Base-by-base conservation (phyloP, 176 grass and related monocot species). In the Bolboschoenus planiculmis region DNA sequence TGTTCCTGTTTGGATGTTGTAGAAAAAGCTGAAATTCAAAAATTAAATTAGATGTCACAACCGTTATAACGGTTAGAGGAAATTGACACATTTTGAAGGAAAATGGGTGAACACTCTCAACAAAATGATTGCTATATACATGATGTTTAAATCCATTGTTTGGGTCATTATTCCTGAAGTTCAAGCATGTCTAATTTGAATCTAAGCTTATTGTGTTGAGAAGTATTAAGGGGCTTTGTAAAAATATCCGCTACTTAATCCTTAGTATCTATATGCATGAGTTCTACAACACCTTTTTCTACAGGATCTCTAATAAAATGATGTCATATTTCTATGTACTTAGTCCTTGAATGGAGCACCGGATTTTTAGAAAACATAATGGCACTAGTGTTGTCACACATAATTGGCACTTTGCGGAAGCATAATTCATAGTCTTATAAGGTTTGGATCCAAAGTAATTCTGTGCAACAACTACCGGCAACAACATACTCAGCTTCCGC, bases 241-340 rank as follows among this genome's bases (percentile, higher is more conserved):
- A 80, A 80, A 14, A 80, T 80, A 13, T 60, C 78, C 26, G 21
- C 21, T 4, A 60, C 23, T 56, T 80, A 4, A 58, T 58, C 10
- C 1, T 14, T 26, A 0, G 47, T 31, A 47, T 56, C 78, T 4
- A 80, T 18, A 15, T 36, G 24, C 13, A 10, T 24, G 5, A 80
- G n/a, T 34, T 55, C 51, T 0, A 80, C n/a, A 30, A 59, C 78
- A 6, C 47, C 31, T 40, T 80, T 80, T 80, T 80, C 33, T 6
- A 80, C 15, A 60, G 58, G 48, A 80, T 80, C 78, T 4, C 3
- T 4, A 34, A 80, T 80, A 30, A 80, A 80, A 80, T 80, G 50
- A 56, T 56, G 78, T 4, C 78, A 4, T 10, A 80, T 80, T 14
- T 80, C 44, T 13, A 80, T 80, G 31, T 56, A 46, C 16, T 80